Conservation (phyloP, 805 yeast species). For the Lipomyces lipofer region DNA sequence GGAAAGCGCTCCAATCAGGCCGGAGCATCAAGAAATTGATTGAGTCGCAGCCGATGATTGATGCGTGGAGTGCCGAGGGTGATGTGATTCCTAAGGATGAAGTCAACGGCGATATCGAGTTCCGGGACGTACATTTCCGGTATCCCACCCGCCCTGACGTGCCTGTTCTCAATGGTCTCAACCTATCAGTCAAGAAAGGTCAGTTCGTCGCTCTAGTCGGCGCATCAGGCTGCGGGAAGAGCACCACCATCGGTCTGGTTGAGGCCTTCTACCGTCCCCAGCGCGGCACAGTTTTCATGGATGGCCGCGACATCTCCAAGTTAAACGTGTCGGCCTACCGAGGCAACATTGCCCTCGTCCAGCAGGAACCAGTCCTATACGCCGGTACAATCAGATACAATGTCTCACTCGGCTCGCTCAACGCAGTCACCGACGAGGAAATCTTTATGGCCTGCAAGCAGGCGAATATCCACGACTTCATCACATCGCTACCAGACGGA, state of each 20-base stretch:
- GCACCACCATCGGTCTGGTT: slow-evolving; percentile 52
- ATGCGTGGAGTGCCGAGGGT: slow-evolving; percentile 39
- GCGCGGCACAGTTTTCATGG: slow-evolving; percentile 52
- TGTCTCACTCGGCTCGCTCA: slow-evolving; percentile 47
- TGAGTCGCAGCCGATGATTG: slow-evolving; percentile 41
- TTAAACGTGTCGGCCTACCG: slow-evolving; percentile 55
- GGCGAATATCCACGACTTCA: slow-evolving; percentile 56
- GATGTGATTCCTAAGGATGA: slow-evolving; percentile 29
- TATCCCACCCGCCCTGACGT: slow-evolving; percentile 39
- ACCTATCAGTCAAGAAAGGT: slow-evolving; percentile 61
- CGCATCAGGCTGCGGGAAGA: slow-evolving; percentile 62
- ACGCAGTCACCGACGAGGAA: slow-evolving; percentile 42
- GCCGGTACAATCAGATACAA: slow-evolving; percentile 80
- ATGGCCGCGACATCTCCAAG: slow-evolving; percentile 52
- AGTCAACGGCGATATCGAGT: slow-evolving; percentile 53
- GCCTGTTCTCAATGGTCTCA: slow-evolving; percentile 35
- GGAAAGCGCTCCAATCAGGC: slow-evolving; percentile 45
- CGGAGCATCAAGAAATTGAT: slow-evolving; percentile 40
- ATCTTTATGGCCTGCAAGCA: slow-evolving; percentile 47
- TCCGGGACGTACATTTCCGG: slow-evolving; percentile 43
- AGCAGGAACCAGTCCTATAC: slow-evolving; percentile 61
- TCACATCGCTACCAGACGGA: slow-evolving; percentile 53
- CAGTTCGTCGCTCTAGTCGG: slow-evolving; percentile 87
- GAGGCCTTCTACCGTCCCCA: slow-evolving; percentile 53
- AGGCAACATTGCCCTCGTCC: slow-evolving; percentile 57